phyloP scores from a whole-genome alignment of 2,329 filamentous ascomycete species.

The Fusarium ramigenum region DNA sequence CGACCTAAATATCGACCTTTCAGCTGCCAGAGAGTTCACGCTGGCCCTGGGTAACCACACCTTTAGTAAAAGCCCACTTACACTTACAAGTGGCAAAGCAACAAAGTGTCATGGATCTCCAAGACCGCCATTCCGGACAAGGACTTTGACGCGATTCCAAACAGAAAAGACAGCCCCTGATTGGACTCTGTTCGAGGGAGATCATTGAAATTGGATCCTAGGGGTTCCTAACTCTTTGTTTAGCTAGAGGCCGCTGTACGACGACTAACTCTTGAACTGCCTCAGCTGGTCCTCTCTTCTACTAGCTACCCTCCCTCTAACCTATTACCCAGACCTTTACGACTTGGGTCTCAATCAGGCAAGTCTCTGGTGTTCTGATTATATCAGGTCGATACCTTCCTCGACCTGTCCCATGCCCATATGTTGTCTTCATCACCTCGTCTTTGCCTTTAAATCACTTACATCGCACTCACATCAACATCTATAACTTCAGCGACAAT shows the following conservation, averaged over 20 bases:
- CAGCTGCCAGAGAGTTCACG: neutral
- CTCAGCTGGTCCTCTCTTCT: neutral
- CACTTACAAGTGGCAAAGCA: conserved; percentile 24
- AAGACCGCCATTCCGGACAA: conserved; percentile 7
- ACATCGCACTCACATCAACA: conserved; percentile 7
- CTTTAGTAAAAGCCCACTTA: neutral
- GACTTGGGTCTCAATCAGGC: neutral
- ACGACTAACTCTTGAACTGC: conserved; percentile 9
- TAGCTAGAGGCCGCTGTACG: conserved; percentile 3
- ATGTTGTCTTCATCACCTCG: neutral
- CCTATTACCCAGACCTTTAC: neutral
- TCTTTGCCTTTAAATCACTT: conserved; percentile 12
- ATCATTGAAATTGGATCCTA: neutral
- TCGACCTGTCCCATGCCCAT: neutral
- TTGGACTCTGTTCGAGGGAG: conserved; percentile 5
- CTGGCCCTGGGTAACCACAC: conserved; percentile 10
- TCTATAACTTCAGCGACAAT: neutral
- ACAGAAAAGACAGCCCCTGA: neutral
- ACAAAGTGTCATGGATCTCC: conserved; percentile 30
- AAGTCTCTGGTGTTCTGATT: neutral
- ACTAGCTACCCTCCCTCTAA: neutral
- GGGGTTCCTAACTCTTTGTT: conserved; percentile 10
- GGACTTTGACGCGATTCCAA: conserved; percentile 10
- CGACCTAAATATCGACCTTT: neutral
- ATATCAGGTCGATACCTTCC: neutral